A percentile compares a stretch with the other conserved stretches of the same genome.
Conservation (phyloP, 2,329 filamentous ascomycete species). For the Gaeumannomyces sp. region DNA sequence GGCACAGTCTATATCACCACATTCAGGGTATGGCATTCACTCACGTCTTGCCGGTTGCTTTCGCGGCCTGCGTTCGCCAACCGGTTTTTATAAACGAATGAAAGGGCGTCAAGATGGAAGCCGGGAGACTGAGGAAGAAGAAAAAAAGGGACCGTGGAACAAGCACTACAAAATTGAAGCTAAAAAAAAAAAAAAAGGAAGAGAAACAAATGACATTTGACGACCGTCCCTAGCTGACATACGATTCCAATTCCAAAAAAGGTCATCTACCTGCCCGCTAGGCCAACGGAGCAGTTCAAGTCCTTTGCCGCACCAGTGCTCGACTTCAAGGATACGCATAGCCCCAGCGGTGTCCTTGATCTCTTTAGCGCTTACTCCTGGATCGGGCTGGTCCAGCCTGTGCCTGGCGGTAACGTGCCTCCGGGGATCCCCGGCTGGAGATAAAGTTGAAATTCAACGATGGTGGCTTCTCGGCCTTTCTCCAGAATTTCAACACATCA, state of each 20-base stretch:
- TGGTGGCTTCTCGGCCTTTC: conserved; percentile 90
- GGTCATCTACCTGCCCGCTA: conserved; percentile 81
- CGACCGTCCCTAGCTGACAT: conserved; percentile 1
- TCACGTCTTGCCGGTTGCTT: neutral
- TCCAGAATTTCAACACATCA: conserved; percentile 77
- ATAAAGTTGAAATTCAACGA: conserved; percentile 88
- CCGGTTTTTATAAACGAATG: conserved; percentile 4
- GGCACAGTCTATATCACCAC: conserved; percentile 79
- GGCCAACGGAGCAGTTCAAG: conserved; percentile 63
- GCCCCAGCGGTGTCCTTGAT: conserved; percentile 70
- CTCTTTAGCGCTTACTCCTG: conserved; percentile 93
- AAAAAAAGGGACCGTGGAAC: conserved; percentile 3
- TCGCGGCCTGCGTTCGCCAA: neutral
- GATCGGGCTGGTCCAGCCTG: conserved; percentile 73
- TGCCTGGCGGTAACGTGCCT: conserved; percentile 77
- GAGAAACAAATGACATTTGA: neutral
- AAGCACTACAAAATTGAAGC: too few species aligned
- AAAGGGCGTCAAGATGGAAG: conserved; percentile 12
- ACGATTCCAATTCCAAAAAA: conserved; percentile 29
- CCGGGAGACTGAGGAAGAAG: neutral
- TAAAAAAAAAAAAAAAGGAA: neutral
- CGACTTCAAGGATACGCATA: conserved; percentile 79
- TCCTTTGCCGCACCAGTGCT: conserved; percentile 87
- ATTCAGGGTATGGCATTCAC: conserved; percentile 58
- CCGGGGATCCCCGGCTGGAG: conserved; percentile 64